Evolutionary conservation across 1,284 basidiomycete genomes (phyloP).

Genomic region (Microbotryomycetes sp.): DNA sequence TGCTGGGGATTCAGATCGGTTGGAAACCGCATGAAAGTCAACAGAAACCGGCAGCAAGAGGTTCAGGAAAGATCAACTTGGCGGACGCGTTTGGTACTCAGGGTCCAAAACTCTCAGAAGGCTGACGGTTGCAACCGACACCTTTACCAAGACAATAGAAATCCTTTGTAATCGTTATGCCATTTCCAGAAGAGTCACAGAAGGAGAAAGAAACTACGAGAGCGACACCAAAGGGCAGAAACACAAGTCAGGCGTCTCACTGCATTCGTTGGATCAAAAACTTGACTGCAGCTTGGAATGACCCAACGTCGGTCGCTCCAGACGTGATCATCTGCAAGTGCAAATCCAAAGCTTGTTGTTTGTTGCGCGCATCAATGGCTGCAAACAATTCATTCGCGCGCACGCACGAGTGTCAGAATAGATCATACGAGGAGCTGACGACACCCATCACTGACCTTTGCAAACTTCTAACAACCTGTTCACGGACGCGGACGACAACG

Average conservation of each 20-base stretch:
- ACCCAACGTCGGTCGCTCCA: constrained; percentile 24
- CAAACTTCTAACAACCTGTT: constrained; percentile 39
- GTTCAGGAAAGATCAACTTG: constrained; percentile 70
- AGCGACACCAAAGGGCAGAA: no score
- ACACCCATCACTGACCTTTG: constrained; percentile 25
- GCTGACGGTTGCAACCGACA: no score
- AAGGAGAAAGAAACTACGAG: no score
- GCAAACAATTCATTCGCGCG: no score
- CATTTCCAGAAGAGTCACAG: no score
- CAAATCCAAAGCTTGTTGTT: constrained; percentile 29
- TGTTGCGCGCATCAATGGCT: constrained; percentile 33
- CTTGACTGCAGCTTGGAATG: constrained; percentile 35
- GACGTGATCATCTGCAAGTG: constrained; percentile 29
- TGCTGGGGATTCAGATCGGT: constrained; percentile 65
- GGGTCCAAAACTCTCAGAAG: background rate
- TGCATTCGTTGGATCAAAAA: constrained; percentile 25
- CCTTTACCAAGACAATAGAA: no score
- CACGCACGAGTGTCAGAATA: no score
- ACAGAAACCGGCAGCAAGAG: constrained; percentile 74
- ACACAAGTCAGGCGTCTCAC: background rate
- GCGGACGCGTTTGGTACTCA: constrained; percentile 53
- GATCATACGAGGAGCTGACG: background rate
- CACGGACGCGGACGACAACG: constrained; percentile 46
- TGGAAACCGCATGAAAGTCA: constrained; percentile 88
- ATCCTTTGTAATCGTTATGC: no score